phyloP scores from a whole-genome alignment of 176 grass and related monocot genomes.

The Elymus sibiricus region DNA sequence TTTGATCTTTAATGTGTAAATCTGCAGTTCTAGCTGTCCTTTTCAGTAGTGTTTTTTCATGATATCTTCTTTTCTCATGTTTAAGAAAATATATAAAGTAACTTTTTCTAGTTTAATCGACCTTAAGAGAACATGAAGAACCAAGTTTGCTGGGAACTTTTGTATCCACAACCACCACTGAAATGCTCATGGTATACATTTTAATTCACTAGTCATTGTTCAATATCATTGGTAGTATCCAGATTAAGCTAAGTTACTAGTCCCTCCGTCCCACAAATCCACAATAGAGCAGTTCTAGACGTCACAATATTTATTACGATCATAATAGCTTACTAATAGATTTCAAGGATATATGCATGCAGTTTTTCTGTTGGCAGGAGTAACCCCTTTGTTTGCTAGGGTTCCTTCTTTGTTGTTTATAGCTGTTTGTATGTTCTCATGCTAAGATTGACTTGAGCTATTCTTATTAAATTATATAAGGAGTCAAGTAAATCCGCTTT shows the following conservation, averaged over 20 bases:
- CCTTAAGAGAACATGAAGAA: background rate
- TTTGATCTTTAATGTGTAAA: background rate
- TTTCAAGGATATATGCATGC: background rate
- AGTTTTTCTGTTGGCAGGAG: background rate
- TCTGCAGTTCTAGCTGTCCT: background rate
- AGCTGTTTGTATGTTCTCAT: background rate
- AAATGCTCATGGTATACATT: background rate
- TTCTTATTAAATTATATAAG: background rate
- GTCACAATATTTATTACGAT: background rate
- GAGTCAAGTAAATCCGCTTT: background rate
- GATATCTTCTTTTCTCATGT: background rate
- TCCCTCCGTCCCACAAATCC: no score
- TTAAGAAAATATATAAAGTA: background rate
- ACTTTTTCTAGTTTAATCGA: background rate
- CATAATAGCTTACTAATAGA: background rate
- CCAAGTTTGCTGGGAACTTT: background rate
- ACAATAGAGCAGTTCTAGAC: no score
- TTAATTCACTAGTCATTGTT: background rate
- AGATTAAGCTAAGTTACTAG: background rate
- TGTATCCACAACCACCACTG: background rate
- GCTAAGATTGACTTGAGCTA: background rate
- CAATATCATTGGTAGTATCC: background rate
- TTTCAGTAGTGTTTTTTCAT: constrained; percentile 2
- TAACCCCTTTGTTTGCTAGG: background rate
- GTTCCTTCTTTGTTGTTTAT: background rate